These are phyloP conservation scores for Colletotrichum sp. DNA, from an alignment of 2,329 filamentous ascomycete species.

Conservation along the genomic window DNA sequence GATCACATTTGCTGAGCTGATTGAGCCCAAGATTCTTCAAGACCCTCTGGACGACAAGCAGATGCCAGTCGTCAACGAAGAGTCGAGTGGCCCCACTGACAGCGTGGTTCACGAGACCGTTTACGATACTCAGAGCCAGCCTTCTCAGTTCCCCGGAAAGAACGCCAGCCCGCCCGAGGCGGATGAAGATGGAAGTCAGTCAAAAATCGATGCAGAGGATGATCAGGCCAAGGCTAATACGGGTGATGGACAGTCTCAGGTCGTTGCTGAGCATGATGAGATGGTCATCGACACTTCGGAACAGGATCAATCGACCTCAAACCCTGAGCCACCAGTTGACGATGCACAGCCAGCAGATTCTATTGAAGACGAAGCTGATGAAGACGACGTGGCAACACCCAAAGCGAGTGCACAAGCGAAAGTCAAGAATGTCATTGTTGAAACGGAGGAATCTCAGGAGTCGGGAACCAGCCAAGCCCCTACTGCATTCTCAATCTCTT, in stretches of 20 bases:
- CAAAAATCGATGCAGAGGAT: conserved; percentile 26
- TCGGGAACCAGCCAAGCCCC: background rate
- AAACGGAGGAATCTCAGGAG: conserved; percentile 17
- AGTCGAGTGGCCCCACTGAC: conserved; percentile 21
- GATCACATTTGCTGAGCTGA: conserved; percentile 66
- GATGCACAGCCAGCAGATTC: background rate
- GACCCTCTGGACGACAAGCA: conserved; percentile 29
- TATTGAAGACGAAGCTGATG: background rate
- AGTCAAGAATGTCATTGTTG: background rate
- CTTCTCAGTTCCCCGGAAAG: background rate
- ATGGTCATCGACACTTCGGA: background rate
- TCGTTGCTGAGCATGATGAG: background rate
- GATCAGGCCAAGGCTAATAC: conserved; percentile 10
- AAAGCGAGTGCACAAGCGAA: background rate
- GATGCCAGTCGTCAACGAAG: conserved; percentile 24
- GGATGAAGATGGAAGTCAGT: conserved; percentile 33
- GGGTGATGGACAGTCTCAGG: background rate
- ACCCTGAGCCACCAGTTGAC: background rate
- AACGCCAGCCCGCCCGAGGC: conserved; percentile 18
- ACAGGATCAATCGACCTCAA: background rate
- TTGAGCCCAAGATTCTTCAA: conserved; percentile 70
- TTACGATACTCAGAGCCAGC: conserved; percentile 5
- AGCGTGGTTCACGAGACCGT: conserved; percentile 28
- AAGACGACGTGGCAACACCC: background rate
- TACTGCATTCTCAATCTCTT: conserved; percentile 30